Conservation (phyloP, 2,329 filamentous ascomycete genomes). For the Plenodomus lindquistii region DNA sequence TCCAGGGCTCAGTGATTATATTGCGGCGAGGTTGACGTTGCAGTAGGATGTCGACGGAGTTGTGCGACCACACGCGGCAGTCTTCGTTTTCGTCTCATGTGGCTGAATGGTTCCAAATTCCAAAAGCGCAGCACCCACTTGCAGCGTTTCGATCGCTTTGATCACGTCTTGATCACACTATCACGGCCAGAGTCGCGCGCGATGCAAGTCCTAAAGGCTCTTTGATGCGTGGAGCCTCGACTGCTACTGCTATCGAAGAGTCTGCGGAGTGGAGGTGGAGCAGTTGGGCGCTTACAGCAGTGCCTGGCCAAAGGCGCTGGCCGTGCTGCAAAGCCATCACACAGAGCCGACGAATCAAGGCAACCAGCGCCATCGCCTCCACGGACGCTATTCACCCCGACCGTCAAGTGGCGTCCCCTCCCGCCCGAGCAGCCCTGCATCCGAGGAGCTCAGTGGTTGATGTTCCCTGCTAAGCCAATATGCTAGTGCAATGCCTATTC, state of each 20-base stretch:
- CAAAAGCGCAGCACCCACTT: neutral
- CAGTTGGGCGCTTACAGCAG: constrained; percentile 36
- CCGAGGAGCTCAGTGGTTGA: constrained; percentile 33
- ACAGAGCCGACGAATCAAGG: constrained; percentile 24
- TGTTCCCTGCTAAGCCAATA: constrained; percentile 36
- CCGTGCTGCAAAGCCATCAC: constrained; percentile 29
- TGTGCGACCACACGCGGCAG: neutral
- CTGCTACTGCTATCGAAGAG: constrained; percentile 4
- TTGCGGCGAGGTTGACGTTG: constrained; percentile 14
- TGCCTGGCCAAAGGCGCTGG: constrained; percentile 16
- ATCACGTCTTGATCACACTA: constrained; percentile 37
- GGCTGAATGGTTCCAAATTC: neutral
- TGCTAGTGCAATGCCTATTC: constrained; percentile 28
- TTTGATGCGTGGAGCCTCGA: constrained; percentile 1
- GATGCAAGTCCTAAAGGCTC: neutral
- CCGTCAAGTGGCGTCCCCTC: constrained; percentile 29
- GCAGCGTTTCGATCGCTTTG: constrained; percentile 9
- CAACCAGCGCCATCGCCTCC: constrained; percentile 8
- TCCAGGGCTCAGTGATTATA: constrained; percentile 7
- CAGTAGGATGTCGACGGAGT: constrained; percentile 7
- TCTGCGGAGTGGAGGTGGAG: constrained; percentile 16
- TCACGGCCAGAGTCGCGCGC: constrained; percentile 23
- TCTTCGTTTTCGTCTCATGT: neutral
- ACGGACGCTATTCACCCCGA: constrained; percentile 24
- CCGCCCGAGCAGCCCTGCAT: constrained; percentile 26